phyloP scores from a whole-genome alignment of 2,329 filamentous ascomycete species.

The Stachybotrys chartarum region DNA sequence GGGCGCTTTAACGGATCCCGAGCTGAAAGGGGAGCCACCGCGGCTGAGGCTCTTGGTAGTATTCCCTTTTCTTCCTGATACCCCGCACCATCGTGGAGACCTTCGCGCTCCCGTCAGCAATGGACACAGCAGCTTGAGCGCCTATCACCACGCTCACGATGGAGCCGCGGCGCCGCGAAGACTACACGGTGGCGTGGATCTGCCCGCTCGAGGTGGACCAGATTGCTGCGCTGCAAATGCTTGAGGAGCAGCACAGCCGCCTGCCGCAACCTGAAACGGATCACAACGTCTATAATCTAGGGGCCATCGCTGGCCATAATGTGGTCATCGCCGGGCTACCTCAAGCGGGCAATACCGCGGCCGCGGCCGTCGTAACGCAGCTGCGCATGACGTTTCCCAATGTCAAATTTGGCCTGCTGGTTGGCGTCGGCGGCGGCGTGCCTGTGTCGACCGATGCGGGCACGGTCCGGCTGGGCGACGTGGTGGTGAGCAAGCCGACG shows the following conservation, averaged over 20 bases:
- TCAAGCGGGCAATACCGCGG: conserved; percentile 19
- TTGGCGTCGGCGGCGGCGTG: conserved; percentile 15
- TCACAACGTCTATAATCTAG: conserved; percentile 18
- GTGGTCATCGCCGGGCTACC: conserved; percentile 23
- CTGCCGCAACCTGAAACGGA: conserved; percentile 4
- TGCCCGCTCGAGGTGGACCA: conserved; percentile 17
- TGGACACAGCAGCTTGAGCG: too few species aligned
- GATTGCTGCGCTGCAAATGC: conserved; percentile 15
- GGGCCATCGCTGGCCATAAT: conserved; percentile 20
- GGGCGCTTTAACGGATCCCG: too few species aligned
- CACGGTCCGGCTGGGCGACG: conserved; percentile 13
- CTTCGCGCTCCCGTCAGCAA: too few species aligned
- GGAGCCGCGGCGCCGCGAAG: not conserved
- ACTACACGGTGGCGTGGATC: conserved; percentile 16
- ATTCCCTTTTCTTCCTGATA: too few species aligned
- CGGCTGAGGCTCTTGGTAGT: too few species aligned
- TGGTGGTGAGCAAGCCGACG: conserved; percentile 12
- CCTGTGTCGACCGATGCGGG: conserved; percentile 9
- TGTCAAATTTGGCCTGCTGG: conserved; percentile 11
- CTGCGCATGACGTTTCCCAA: conserved; percentile 25
- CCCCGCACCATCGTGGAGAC: too few species aligned
- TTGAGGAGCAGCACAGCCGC: conserved; percentile 14
- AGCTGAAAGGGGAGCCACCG: too few species aligned
- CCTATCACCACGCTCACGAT: too few species aligned
- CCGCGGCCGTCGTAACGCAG: conserved; percentile 21